These are phyloP conservation scores for Mortierella sp. DNA, from an alignment of 371 early-diverging fungal genomes.

Conservation along the genomic window DNA sequence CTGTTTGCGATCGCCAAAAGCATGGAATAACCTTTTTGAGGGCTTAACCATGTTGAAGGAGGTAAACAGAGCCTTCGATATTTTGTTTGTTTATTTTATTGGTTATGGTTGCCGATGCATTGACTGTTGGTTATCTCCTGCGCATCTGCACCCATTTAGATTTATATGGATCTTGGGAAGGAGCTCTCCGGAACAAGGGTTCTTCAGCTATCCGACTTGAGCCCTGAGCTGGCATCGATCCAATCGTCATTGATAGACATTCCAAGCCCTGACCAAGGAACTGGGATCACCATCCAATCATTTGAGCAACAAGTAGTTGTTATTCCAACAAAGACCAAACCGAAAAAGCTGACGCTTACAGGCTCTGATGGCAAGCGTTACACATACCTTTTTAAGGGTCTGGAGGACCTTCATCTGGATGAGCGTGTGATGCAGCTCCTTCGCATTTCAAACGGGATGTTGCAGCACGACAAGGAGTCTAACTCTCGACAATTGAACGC, in stretches of 20 bases:
- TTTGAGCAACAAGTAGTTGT: conserved; percentile 74
- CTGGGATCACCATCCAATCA: conserved; percentile 61
- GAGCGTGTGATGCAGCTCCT: conserved; percentile 91
- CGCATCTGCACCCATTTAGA: conserved; percentile 26
- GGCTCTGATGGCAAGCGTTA: conserved; percentile 84
- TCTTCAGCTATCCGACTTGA: conserved; percentile 69
- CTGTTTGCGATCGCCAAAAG: conserved; percentile 63
- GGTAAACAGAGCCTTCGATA: conserved; percentile 50
- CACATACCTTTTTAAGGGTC: conserved; percentile 86
- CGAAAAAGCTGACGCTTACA: conserved; percentile 85
- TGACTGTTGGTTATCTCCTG: not conserved
- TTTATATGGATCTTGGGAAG: conserved; percentile 67
- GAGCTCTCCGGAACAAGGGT: conserved; percentile 71
- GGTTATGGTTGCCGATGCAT: not conserved
- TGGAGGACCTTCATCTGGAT: conserved; percentile 95
- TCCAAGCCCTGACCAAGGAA: conserved; percentile 59
- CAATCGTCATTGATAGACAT: conserved; percentile 70
- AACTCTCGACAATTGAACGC: conserved; percentile 69
- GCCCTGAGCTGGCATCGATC: conserved; percentile 71
- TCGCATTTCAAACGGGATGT: conserved; percentile 77
- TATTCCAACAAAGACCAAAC: conserved; percentile 90
- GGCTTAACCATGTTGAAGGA: conserved; percentile 72
- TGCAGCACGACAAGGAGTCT: conserved; percentile 68
- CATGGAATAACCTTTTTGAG: conserved; percentile 66
- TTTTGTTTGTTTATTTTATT: conserved; percentile 5